phyloP scores from a whole-genome alignment of 305 asterid species.

The Solanum hybrid region DNA sequence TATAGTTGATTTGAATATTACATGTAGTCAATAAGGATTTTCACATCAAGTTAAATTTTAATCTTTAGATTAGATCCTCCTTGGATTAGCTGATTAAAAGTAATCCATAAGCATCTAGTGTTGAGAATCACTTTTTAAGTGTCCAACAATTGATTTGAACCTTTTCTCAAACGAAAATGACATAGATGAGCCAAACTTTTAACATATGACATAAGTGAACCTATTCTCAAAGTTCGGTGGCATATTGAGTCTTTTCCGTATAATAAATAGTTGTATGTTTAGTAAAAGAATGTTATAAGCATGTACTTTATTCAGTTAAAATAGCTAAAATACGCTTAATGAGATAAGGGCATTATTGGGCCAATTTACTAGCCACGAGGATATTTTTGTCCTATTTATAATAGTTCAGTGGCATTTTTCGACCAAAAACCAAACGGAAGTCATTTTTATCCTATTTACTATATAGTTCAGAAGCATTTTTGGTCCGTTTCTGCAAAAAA shows the following conservation, averaged over 20 bases:
- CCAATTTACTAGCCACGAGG: background rate
- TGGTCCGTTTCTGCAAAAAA: background rate
- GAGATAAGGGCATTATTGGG: background rate
- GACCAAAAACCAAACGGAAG: background rate
- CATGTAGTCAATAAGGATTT: background rate
- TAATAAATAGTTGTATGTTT: background rate
- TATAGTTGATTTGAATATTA: background rate
- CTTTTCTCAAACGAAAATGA: background rate
- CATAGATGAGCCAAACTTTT: background rate
- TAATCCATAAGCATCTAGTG: background rate
- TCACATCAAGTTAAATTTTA: background rate
- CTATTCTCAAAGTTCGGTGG: background rate
- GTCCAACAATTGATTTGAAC: background rate
- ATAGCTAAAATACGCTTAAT: background rate
- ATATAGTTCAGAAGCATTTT: background rate
- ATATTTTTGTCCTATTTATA: background rate
- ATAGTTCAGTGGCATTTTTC: background rate
- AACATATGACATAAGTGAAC: background rate
- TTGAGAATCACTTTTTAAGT: background rate
- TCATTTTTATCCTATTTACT: background rate
- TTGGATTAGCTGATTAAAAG: too few species aligned
- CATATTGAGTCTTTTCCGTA: background rate
- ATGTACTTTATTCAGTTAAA: background rate
- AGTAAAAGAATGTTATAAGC: background rate
- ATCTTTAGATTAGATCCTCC: too few species aligned